A percentile compares a stretch with the other conserved stretches of the same genome.
Evolutionary conservation across 148 eudicot species (phyloP).

Genomic region (Beta vulgaris): DNA sequence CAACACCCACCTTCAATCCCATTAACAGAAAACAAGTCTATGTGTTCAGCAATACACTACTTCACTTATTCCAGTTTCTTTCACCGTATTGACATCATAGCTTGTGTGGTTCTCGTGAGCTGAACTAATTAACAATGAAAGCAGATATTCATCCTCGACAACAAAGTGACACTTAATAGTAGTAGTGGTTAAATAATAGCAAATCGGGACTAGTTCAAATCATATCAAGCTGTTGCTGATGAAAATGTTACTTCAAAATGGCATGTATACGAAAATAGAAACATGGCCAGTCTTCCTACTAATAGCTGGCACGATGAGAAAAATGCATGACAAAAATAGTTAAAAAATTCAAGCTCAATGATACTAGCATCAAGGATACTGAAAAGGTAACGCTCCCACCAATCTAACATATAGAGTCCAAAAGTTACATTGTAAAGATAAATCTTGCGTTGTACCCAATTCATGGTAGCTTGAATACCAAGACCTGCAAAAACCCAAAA

Average conservation of each 20-base stretch:
- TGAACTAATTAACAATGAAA: not conserved
- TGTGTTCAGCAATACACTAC: not conserved
- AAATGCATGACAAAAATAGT: not conserved
- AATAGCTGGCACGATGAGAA: not conserved
- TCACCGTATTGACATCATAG: not conserved
- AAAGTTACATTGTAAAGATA: constrained; percentile 88
- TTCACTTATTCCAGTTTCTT: not conserved
- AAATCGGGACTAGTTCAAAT: not conserved
- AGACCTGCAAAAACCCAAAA: constrained; percentile 19
- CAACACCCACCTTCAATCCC: not conserved
- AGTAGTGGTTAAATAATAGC: not conserved
- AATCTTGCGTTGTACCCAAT: constrained; percentile 84
- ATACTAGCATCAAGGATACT: constrained; percentile 61
- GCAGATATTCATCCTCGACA: not conserved
- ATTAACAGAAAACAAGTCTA: not conserved
- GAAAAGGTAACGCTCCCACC: constrained; percentile 91
- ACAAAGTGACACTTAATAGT: not conserved
- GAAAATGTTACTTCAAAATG: not conserved
- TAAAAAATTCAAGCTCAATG: not conserved
- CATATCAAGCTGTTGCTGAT: not conserved
- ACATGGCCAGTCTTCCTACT: not conserved
- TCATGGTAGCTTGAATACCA: constrained; percentile 34
- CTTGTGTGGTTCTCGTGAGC: not conserved
- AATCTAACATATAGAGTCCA: constrained; percentile 87
- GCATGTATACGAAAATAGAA: not conserved